phyloP scores from a whole-genome alignment of 2,329 filamentous ascomycete species.

The Xylariaceae sp. region DNA sequence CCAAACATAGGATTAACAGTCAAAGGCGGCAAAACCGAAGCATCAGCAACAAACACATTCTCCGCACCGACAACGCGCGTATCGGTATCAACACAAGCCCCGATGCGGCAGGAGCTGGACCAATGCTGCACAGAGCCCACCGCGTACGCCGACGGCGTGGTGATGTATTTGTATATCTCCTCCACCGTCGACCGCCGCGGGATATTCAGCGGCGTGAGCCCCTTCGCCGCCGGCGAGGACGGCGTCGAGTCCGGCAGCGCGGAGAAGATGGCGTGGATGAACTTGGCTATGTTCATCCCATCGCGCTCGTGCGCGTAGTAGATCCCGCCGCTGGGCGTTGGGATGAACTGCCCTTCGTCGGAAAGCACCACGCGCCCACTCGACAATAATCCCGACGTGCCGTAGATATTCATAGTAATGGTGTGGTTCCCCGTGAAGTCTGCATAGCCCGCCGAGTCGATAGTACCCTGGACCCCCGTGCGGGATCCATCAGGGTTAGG shows the following conservation, averaged over 20 bases:
- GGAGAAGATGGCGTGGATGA: conserved; percentile 49
- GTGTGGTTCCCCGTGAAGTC: conserved; percentile 41
- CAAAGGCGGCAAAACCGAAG: conserved; percentile 46
- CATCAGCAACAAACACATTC: conserved; percentile 51
- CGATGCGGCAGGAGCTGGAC: conserved; percentile 50
- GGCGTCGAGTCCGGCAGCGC: conserved; percentile 34
- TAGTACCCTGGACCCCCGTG: conserved; percentile 49
- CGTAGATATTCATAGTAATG: conserved; percentile 55
- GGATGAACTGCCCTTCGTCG: conserved; percentile 38
- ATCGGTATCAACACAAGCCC: conserved; percentile 45
- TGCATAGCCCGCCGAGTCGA: conserved; percentile 44
- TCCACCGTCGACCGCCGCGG: conserved; percentile 42
- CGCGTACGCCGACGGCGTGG: conserved; percentile 44
- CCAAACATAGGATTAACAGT: conserved; percentile 54
- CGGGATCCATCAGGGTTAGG: conserved; percentile 39
- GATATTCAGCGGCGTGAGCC: conserved; percentile 47
- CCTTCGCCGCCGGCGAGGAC: conserved; percentile 31
- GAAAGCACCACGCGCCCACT: conserved; percentile 43
- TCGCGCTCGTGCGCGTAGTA: conserved; percentile 48
- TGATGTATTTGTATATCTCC: conserved; percentile 49
- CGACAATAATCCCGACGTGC: conserved; percentile 51
- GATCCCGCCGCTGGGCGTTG: conserved; percentile 39
- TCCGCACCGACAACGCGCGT: conserved; percentile 45
- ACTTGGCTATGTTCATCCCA: conserved; percentile 44
- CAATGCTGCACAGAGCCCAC: conserved; percentile 50